Evolutionary conservation across 106 monocot species (phyloP).

Genomic region (Dioscorea alata): DNA sequence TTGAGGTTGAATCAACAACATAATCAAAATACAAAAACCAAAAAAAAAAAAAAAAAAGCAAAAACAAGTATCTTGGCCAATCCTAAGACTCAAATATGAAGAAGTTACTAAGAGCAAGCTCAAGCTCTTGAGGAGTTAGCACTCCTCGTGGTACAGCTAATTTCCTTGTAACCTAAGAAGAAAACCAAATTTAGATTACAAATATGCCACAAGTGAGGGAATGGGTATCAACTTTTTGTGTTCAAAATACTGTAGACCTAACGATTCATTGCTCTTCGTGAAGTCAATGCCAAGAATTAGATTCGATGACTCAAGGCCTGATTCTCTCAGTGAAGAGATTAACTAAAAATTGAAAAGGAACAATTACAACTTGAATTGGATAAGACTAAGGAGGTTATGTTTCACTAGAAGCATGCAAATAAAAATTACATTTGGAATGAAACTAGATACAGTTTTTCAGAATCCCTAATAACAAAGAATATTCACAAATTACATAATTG

Average conservation of each 20-base stretch:
- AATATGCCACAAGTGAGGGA: background rate
- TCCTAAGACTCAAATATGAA: too few relatives aligned
- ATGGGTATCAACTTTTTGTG: background rate
- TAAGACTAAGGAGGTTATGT: background rate
- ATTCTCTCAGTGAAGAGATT: slow-evolving; percentile 51
- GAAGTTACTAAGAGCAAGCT: too few relatives aligned
- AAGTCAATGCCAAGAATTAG: slow-evolving; percentile 76
- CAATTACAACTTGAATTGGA: too few relatives aligned
- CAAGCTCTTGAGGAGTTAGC: slow-evolving; percentile 70
- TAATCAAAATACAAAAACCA: too few relatives aligned
- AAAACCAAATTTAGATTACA: background rate
- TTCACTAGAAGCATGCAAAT: background rate
- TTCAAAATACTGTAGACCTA: slow-evolving; percentile 29
- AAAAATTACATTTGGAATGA: background rate
- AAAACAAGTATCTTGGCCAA: too few relatives aligned
- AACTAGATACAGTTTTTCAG: too few relatives aligned
- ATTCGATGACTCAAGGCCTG: slow-evolving; percentile 78
- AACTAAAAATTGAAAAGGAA: slow-evolving; percentile 28
- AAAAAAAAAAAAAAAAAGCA: too few relatives aligned
- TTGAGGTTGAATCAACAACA: too few relatives aligned
- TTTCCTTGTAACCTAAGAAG: slow-evolving; percentile 62
- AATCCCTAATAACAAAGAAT: background rate
- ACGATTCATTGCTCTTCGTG: slow-evolving; percentile 85
- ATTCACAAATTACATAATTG: background rate
- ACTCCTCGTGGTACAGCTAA: slow-evolving; percentile 30